Base-by-base conservation (phyloP, 2,329 filamentous ascomycete species). In the Ploettnerulaceae sp. region DNA sequence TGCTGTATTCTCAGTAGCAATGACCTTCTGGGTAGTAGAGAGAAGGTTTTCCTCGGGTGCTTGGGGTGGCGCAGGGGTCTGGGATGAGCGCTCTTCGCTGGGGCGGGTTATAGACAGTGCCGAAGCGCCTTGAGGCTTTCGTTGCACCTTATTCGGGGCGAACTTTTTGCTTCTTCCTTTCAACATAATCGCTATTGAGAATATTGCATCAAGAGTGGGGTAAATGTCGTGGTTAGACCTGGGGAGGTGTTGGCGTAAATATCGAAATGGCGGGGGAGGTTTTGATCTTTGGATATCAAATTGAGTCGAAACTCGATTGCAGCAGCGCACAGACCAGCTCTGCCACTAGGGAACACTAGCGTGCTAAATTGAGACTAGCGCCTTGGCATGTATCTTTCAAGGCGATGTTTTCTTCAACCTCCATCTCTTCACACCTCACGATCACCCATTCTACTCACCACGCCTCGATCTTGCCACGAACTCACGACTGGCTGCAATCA, bases 121-220 rank as follows among this genome's bases (percentile, higher is more conserved):
- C 47, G 66, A 59, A 48, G n/a, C n/a, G n/a, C 69, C 67, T 53
- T 71, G 70, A 51, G 73, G 69, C 60, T 54, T 56, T 47, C 81
- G 77, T 54, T 73, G 64, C 54, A 77, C 77, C 69, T 85, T 88
- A 64, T 85, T 85, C 1, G 57, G 57, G 12, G 52, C 54, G 69
- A 89, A 87, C 2, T 42, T 42, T 38, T 59, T 61, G 68, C 57
- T 74, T 71, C 67, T 86, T 85, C 69, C 86, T 86, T 66, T 58
- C 50, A 59, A 51, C 58, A 60, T 60, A 37, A 42, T 41, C 39
- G 40, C 40, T 18, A 20, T 25, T n/a, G 26, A 5, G 11, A 25
- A 35, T 26, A 25, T 33, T n/a, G 20, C 39, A 47, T 52, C 36
- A 25, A 24, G 7, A 7, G 24, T 33, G 12, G 32, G n/a, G 32